phyloP scores from a whole-genome alignment of 768 basidiomycete genomes.

The Xanthoconium stramineum region DNA sequence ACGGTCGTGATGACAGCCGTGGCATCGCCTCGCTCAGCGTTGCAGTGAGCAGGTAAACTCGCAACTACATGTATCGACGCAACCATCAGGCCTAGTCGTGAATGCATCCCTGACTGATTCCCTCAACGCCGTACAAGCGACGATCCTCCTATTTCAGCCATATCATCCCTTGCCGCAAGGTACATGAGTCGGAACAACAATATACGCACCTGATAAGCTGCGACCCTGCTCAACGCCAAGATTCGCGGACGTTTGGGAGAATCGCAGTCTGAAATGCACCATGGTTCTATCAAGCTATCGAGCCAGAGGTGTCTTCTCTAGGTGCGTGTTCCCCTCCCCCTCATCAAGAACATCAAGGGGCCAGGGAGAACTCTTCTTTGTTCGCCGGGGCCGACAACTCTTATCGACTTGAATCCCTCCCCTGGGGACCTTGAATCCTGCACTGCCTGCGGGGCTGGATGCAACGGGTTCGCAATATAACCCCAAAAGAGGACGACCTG shows the following conservation, averaged over 20 bases:
- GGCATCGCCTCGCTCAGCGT: neutral
- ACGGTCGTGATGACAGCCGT: neutral
- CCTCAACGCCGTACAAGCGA: constrained; percentile 2
- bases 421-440: neutral
- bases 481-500: neutral
- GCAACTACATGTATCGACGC: too few species aligned
- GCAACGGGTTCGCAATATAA: neutral
- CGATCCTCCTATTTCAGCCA: constrained; percentile 1
- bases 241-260: constrained; percentile 2
- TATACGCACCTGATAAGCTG: neutral
- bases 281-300: neutral
- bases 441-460: constrained; percentile 1
- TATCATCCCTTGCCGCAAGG: neutral
- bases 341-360: neutral
- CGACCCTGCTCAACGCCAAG: neutral
- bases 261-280: too few species aligned
- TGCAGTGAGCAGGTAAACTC: neutral
- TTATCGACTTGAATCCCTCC: neutral
- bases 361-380: neutral
- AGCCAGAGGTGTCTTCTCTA: too few species aligned
- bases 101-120: neutral
- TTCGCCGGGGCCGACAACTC: neutral
- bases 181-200: neutral
- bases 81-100: neutral
- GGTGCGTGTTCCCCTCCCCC: neutral